Evolutionary conservation across 139 green algal genomes (phyloP).

Genomic region (Micractinium conductrix): DNA sequence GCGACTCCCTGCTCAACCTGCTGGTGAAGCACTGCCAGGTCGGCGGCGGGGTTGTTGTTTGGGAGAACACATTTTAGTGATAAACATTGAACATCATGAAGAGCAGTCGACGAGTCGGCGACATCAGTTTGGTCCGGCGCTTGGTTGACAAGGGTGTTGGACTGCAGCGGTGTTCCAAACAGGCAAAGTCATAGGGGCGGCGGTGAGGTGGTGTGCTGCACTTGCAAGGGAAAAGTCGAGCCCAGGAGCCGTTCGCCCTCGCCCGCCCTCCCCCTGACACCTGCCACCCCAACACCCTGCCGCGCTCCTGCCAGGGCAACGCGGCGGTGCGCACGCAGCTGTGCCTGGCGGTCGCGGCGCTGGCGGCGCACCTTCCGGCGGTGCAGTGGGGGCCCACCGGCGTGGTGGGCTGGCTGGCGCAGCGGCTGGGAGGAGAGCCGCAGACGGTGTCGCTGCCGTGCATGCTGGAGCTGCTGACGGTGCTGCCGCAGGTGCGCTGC

Average conservation of each 20-base stretch:
- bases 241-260: too few relatives aligned
- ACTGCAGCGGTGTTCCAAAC: too few relatives aligned
- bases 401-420: constrained; percentile 49
- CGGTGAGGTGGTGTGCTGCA: too few relatives aligned
- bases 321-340: constrained; percentile 85
- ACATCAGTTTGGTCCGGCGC: too few relatives aligned
- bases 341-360: constrained; percentile 82
- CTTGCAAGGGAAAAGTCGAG: too few relatives aligned
- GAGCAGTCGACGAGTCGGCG: too few relatives aligned
- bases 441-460: constrained; percentile 62
- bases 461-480: constrained; percentile 89
- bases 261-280: too few relatives aligned
- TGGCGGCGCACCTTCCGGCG: constrained; percentile 79
- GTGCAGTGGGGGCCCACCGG: constrained; percentile 65
- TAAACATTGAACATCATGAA: too few relatives aligned
- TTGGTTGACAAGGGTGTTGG: too few relatives aligned
- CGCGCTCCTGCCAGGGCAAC: constrained; percentile 36
- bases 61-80: too few relatives aligned
- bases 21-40: constrained; percentile 60
- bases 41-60: constrained; percentile 51
- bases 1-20: constrained; percentile 80
- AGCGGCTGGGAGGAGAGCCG: constrained; percentile 42
- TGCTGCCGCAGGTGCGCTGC: constrained; percentile 82
- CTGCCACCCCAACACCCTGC: not conserved
- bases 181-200: too few relatives aligned